Percentiles rank a stretch among this genome's conserved stretches.
These are phyloP conservation scores for Gossypium anomalum DNA, from an alignment of 345 rosid genomes.

Conservation along the genomic window DNA sequence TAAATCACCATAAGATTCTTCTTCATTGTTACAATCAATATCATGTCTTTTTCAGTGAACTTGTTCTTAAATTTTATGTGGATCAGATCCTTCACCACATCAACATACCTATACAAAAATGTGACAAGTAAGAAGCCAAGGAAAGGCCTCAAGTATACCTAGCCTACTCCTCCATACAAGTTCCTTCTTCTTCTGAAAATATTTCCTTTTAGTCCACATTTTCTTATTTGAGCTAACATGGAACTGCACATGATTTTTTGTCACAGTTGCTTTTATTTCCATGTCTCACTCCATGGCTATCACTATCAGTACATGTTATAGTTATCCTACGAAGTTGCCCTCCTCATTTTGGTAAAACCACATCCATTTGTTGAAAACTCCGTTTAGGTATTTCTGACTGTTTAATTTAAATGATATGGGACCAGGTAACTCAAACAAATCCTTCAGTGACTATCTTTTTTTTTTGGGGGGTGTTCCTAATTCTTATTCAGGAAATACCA, in stretches of 20 bases:
- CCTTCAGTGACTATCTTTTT: not conserved
- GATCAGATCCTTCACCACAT: not conserved
- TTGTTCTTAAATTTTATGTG: too few species aligned
- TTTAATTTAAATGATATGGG: not conserved
- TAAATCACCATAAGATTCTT: too few species aligned
- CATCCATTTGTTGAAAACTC: not conserved
- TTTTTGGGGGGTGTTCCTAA: not conserved
- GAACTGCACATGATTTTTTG: not conserved
- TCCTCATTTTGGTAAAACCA: not conserved
- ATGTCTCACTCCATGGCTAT: not conserved
- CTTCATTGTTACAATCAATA: too few species aligned
- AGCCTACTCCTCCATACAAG: not conserved
- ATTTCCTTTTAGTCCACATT: not conserved
- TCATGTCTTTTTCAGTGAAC: too few species aligned
- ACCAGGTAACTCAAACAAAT: not conserved
- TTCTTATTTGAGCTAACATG: not conserved
- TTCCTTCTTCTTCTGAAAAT: not conserved
- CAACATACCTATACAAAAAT: not conserved
- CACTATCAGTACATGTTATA: not conserved
- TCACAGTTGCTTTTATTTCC: not conserved
- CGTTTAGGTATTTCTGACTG: slow-evolving; percentile 1
- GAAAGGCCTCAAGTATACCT: not conserved
- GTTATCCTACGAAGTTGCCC: not conserved
- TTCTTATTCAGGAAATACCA: not conserved
- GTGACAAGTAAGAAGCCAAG: not conserved